Conservation (phyloP, 2,329 filamentous ascomycete species). For the Fusarium sp. region DNA sequence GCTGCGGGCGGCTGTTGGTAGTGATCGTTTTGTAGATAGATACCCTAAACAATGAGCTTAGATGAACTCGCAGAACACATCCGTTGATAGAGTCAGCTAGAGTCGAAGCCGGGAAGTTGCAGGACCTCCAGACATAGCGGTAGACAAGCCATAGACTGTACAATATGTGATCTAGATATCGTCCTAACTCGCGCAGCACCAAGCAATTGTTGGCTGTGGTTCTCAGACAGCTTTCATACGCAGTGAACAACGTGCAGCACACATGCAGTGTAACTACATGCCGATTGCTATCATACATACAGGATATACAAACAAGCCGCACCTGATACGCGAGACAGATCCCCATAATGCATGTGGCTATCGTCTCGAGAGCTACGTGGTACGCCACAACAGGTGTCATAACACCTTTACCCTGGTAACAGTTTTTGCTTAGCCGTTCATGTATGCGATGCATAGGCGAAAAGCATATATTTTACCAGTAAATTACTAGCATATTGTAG, state of each 20-base stretch:
- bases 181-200: not conserved
- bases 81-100: not conserved
- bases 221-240: not conserved
- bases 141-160: not conserved
- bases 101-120: not conserved
- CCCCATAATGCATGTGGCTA: conserved; percentile 7
- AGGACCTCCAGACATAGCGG: not conserved
- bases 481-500: not conserved
- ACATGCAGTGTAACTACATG: conserved; percentile 20
- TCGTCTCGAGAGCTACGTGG: conserved; percentile 2
- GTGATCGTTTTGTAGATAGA: not conserved
- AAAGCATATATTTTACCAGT: not conserved
- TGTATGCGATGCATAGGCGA: not conserved
- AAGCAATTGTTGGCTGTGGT: not conserved
- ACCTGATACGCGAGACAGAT: conserved; percentile 16
- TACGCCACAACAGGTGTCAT: not conserved
- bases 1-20: not conserved
- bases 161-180: not conserved
- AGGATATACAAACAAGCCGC: not conserved
- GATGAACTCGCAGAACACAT: not conserved
- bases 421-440: not conserved
- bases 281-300: conserved; percentile 8
- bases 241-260: conserved; percentile 12
- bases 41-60: not conserved
- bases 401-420: not conserved